Conservation (phyloP, 2,329 filamentous ascomycete species). For the Xylariaceae sp. region DNA sequence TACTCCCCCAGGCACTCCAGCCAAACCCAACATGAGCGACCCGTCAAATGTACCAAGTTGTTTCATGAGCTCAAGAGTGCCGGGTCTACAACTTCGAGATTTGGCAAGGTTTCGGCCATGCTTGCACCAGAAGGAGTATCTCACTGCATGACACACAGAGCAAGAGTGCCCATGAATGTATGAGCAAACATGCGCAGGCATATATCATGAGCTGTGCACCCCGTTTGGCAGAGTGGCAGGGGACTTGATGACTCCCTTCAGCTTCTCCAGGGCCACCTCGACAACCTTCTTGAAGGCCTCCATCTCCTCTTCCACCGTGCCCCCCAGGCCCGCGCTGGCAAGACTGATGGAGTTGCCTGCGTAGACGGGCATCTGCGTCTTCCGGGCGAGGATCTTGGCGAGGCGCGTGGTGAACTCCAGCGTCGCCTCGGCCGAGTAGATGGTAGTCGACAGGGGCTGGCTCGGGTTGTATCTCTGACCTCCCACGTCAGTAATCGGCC, state of each 20-base stretch:
- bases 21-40: no score
- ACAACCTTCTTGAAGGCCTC: conserved; percentile 73
- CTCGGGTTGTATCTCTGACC: conserved; percentile 42
- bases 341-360: conserved; percentile 84
- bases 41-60: no score
- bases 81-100: no score
- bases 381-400: conserved; percentile 74
- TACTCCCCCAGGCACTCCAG: no score
- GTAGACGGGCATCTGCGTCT: conserved; percentile 69
- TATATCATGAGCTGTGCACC: not conserved
- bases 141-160: no score
- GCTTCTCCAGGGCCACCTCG: conserved; percentile 54
- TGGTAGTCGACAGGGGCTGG: conserved; percentile 66
- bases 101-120: no score
- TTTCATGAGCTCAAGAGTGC: no score
- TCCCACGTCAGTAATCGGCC: conserved; percentile 2
- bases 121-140: no score
- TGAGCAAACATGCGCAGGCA: no score
- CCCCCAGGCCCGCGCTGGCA: conserved; percentile 63
- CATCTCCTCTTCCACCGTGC: conserved; percentile 89
- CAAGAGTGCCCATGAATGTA: no score
- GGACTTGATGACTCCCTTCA: conserved; percentile 29
- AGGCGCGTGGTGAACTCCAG: conserved; percentile 82
- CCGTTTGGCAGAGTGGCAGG: not conserved
- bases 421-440: conserved; percentile 69